These are phyloP conservation scores for Pelargonium exstipulatum DNA, from an alignment of 441 rosid species.

Conservation along the genomic window DNA sequence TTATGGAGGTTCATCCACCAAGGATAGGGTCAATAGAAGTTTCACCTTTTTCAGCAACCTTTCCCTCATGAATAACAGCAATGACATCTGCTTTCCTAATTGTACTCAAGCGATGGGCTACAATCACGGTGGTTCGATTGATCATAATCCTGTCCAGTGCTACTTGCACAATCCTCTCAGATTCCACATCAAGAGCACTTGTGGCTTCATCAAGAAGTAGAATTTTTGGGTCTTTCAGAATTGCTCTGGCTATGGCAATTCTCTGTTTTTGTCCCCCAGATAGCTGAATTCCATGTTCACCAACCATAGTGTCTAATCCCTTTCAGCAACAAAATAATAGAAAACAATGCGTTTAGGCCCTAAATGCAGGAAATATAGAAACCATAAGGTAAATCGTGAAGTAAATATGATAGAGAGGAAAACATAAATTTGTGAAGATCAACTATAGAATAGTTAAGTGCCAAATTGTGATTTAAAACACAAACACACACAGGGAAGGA, in stretches of 20 bases:
- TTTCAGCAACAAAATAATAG: constrained; percentile 3
- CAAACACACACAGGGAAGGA: too few relatives aligned
- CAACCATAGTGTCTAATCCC: constrained; percentile 69
- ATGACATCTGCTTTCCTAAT: constrained; percentile 56
- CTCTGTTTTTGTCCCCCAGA: constrained; percentile 89
- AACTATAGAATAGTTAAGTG: background rate
- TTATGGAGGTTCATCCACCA: background rate
- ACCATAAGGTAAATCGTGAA: background rate
- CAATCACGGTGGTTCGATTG: constrained; percentile 61
- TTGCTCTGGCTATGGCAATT: constrained; percentile 78
- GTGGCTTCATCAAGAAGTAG: constrained; percentile 77
- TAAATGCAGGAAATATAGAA: constrained; percentile 11
- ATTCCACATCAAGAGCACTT: constrained; percentile 70
- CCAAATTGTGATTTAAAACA: too few relatives aligned
- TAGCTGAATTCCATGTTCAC: constrained; percentile 70
- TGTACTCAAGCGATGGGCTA: constrained; percentile 72
- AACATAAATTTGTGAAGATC: constrained; percentile 9
- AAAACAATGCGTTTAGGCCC: constrained; percentile 13
- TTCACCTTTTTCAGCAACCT: constrained; percentile 60
- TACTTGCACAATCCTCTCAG: constrained; percentile 62
- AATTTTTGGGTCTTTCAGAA: constrained; percentile 60
- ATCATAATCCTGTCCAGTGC: constrained; percentile 54
- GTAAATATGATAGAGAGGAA: background rate
- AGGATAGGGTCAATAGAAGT: background rate
- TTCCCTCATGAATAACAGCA: constrained; percentile 61